phyloP scores from a whole-genome alignment of 1,284 basidiomycete species.

The Caloboletus inedulis region DNA sequence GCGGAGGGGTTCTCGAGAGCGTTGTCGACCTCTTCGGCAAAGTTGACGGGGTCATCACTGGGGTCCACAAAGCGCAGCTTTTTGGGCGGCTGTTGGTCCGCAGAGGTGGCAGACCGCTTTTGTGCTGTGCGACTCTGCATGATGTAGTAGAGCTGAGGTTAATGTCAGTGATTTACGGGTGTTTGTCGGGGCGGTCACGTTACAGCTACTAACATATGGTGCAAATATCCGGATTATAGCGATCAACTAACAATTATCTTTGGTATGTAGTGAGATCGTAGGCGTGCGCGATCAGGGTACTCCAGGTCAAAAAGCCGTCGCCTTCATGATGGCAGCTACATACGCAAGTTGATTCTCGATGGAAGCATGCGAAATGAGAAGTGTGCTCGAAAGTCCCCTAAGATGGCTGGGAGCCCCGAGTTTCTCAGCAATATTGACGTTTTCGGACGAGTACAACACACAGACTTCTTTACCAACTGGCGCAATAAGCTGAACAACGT shows the following conservation, averaged over 20 bases:
- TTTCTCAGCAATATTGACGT: constrained; percentile 40
- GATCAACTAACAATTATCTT: background rate
- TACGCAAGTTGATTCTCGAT: constrained; percentile 34
- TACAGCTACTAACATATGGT: background rate
- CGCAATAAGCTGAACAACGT: constrained; percentile 47
- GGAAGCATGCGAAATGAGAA: constrained; percentile 35
- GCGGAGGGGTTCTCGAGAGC: constrained; percentile 62
- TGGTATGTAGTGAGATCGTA: background rate
- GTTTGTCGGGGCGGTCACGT: constrained; percentile 17
- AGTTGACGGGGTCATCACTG: constrained; percentile 65
- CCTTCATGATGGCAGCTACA: constrained; percentile 33
- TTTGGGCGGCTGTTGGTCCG: constrained; percentile 46
- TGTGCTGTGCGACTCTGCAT: constrained; percentile 52
- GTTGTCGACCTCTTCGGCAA: constrained; percentile 71
- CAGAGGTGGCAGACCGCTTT: constrained; percentile 55
- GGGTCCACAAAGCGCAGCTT: constrained; percentile 82
- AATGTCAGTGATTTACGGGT: constrained; percentile 17
- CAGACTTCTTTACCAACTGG: constrained; percentile 47
- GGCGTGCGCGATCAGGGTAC: background rate
- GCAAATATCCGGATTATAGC: constrained; percentile 2
- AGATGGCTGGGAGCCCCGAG: constrained; percentile 36
- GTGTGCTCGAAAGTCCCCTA: constrained; percentile 34
- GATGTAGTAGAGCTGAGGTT: background rate
- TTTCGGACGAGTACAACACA: constrained; percentile 52
- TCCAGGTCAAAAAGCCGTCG: constrained; percentile 15